phyloP scores from a whole-genome alignment of 176 grass and related monocot species.

The Stipa capillata region DNA sequence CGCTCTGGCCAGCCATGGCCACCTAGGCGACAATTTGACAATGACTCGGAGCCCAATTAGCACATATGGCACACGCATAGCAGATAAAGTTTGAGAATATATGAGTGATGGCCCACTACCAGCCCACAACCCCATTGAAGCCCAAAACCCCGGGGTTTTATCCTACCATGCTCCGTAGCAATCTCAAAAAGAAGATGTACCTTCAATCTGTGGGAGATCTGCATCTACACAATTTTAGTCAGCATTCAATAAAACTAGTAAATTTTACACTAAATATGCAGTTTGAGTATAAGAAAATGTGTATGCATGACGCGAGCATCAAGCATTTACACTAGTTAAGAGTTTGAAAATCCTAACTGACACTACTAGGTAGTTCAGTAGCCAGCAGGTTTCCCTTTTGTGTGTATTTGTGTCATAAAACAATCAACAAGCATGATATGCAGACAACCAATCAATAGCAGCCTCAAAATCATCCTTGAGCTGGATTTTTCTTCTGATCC shows the following conservation, averaged over 20 bases:
- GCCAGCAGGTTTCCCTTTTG: not conserved
- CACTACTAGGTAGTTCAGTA: not conserved
- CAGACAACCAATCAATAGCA: not conserved
- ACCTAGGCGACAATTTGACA: not conserved
- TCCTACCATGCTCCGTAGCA: not conserved
- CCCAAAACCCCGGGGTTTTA: not conserved
- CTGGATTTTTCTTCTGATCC: not conserved
- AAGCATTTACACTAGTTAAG: constrained; percentile 7
- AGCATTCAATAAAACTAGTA: not conserved
- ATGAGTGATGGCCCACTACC: not conserved
- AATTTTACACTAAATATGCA: not conserved
- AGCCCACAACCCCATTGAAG: not conserved
- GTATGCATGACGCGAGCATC: not conserved
- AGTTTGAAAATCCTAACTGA: not conserved
- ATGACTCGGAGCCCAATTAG: not conserved
- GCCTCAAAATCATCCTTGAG: not conserved
- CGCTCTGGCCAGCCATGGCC: not conserved
- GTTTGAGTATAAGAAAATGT: not conserved
- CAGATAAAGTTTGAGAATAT: not conserved
- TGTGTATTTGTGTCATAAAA: not conserved
- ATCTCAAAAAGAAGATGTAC: too few relatives aligned
- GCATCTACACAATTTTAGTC: not conserved
- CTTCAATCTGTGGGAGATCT: not conserved
- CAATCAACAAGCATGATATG: not conserved
- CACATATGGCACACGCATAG: not conserved